Conservation (phyloP, 108 stramenopile genomes). For the Fragilaria crotonensis region DNA sequence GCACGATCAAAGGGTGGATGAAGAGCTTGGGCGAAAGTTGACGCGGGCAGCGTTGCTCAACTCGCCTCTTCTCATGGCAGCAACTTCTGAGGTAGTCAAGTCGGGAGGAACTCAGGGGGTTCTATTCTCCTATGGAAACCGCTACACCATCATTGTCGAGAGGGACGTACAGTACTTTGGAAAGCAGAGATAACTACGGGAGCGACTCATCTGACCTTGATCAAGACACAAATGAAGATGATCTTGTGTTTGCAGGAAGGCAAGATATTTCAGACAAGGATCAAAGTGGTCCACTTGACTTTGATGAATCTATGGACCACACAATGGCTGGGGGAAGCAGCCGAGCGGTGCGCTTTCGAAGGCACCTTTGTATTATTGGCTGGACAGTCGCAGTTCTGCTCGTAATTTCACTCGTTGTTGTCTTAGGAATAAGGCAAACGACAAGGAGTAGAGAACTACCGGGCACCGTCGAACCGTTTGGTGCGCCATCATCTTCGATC, state of each 20-base stretch:
- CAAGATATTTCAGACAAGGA: not conserved
- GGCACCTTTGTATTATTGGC: not conserved
- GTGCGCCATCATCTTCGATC: not conserved
- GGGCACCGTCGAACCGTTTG: not conserved
- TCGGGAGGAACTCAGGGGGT: no score
- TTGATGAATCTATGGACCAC: not conserved
- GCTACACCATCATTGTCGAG: not conserved
- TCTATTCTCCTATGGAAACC: no score
- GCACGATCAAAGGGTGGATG: not conserved
- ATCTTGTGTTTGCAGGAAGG: not conserved
- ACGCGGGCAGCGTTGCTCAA: constrained; percentile 1
- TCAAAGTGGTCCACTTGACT: not conserved
- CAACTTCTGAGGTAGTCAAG: not conserved
- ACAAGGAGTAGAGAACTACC: not conserved
- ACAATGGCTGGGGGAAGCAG: not conserved
- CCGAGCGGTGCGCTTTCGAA: not conserved
- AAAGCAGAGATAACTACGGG: not conserved
- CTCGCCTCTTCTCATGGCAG: constrained; percentile 3
- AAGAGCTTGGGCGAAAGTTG: not conserved
- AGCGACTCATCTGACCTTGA: not conserved
- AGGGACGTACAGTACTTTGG: not conserved
- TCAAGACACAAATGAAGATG: not conserved
- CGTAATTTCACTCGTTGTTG: not conserved
- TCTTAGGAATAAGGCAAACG: not conserved
- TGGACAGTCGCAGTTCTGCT: not conserved